Conservation (phyloP, 1,284 basidiomycete species). For the Marasmius fiardii region DNA sequence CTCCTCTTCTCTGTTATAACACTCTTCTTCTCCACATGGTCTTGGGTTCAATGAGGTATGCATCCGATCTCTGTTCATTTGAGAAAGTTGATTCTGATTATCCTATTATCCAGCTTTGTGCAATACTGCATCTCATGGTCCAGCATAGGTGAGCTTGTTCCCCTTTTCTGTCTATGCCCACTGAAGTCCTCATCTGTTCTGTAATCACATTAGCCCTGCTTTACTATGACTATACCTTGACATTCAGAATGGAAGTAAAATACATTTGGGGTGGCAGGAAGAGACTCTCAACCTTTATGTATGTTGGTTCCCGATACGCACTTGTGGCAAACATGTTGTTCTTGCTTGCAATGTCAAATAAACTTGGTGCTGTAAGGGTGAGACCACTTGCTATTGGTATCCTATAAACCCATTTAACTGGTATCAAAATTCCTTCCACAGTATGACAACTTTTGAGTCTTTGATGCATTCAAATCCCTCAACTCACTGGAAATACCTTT, state of each 20-base stretch:
- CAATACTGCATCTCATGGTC: conserved; percentile 8
- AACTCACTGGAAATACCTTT: too few species aligned
- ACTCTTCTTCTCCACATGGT: too few species aligned
- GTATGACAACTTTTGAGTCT: background rate
- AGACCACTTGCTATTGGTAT: too few species aligned
- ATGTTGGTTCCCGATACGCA: conserved; percentile 22
- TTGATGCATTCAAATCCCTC: background rate
- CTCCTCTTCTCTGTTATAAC: too few species aligned
- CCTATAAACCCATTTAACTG: too few species aligned
- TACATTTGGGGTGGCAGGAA: conserved; percentile 22
- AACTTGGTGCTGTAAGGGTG: conserved; percentile 15
- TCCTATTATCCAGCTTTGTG: background rate
- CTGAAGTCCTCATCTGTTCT: background rate
- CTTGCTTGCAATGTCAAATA: conserved; percentile 19
- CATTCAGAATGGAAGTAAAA: conserved; percentile 19
- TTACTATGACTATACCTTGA: conserved; percentile 21
- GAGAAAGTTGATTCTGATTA: too few species aligned
- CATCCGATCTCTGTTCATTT: too few species aligned
- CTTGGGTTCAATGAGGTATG: too few species aligned
- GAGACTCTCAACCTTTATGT: conserved; percentile 18
- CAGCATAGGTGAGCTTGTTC: conserved; percentile 8
- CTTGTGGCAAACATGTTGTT: conserved; percentile 23
- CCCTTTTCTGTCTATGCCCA: background rate
- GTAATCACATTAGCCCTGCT: conserved; percentile 13
- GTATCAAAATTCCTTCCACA: too few species aligned